A percentile compares a stretch with the other conserved stretches of the same genome.
These are phyloP conservation scores for Pythium aristosporum DNA, from an alignment of 352 stramenopile genomes.

Conservation along the genomic window DNA sequence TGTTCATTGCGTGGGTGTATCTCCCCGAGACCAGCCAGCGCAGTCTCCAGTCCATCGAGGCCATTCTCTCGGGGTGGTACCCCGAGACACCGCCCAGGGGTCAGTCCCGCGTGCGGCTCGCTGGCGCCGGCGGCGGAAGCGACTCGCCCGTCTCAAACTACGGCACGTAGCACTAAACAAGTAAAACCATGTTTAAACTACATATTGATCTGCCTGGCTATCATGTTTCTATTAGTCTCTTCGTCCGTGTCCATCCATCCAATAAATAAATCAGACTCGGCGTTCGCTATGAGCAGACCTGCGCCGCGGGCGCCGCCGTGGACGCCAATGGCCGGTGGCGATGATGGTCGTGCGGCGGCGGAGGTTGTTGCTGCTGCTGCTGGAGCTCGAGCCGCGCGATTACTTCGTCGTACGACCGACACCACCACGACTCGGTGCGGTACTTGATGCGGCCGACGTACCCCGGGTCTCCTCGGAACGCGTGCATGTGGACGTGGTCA, in stretches of 20 bases:
- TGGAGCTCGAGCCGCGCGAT: slow-evolving; percentile 34
- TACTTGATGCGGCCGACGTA: slow-evolving; percentile 79
- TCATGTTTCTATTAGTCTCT: background rate
- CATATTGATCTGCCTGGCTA: background rate
- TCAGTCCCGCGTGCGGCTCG: slow-evolving; percentile 51
- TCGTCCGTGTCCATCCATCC: no score
- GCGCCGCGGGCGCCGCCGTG: background rate
- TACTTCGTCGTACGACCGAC: slow-evolving; percentile 74
- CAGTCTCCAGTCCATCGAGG: slow-evolving; percentile 80
- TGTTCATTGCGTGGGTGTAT: slow-evolving; percentile 61
- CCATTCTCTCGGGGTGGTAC: slow-evolving; percentile 71
- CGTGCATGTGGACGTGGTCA: slow-evolving; percentile 35
- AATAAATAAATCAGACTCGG: background rate
- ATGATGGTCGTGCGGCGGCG: background rate
- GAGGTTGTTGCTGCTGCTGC: background rate
- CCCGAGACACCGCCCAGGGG: slow-evolving; percentile 56
- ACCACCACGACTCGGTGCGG: slow-evolving; percentile 82
- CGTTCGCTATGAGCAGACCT: background rate
- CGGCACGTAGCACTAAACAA: slow-evolving; percentile 1
- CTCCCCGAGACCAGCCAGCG: slow-evolving; percentile 73
- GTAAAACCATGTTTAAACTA: background rate
- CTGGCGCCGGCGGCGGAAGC: slow-evolving; percentile 25
- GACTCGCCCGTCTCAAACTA: slow-evolving; percentile 8
- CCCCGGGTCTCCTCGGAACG: slow-evolving; percentile 30
- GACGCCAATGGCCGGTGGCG: background rate